A percentile compares a stretch with the other conserved stretches of the same genome.
These are phyloP conservation scores for Rhizopogon parksii DNA, from an alignment of 1,284 basidiomycete species.

Conservation along the genomic window DNA sequence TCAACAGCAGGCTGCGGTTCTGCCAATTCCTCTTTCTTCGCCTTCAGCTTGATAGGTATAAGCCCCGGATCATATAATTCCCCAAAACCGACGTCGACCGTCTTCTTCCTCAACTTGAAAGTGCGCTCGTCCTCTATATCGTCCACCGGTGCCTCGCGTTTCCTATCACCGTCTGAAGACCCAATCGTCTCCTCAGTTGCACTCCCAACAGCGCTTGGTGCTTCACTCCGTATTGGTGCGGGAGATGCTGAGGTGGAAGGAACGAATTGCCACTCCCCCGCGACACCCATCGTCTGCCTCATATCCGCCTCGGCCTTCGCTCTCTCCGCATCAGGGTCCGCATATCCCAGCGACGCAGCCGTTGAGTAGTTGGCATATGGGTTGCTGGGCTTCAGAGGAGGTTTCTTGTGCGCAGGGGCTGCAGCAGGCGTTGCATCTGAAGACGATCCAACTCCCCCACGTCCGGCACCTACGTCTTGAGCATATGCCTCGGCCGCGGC, in stretches of 20 bases:
- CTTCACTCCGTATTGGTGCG: constrained; percentile 10
- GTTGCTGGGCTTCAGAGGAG: constrained; percentile 50
- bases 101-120: constrained; percentile 65
- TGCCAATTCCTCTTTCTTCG: constrained; percentile 34
- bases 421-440: constrained; percentile 33
- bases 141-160: constrained; percentile 33
- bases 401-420: constrained; percentile 35
- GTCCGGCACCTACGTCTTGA: constrained; percentile 63
- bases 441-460: constrained; percentile 38
- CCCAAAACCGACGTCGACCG: constrained; percentile 46
- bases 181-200: constrained; percentile 8
- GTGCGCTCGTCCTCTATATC: constrained; percentile 49
- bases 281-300: constrained; percentile 60
- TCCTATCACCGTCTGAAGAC: constrained; percentile 20
- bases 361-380: constrained; percentile 83
- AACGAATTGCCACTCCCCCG: constrained; percentile 79
- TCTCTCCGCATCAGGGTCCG: constrained; percentile 64
- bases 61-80: constrained; percentile 68
- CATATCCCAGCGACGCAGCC: constrained; percentile 74
- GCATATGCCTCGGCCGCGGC: constrained; percentile 72
- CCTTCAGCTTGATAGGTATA: constrained; percentile 56
- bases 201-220: constrained; percentile 34
- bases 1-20: constrained; percentile 4
- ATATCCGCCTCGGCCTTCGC: constrained; percentile 51
- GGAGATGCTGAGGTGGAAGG: constrained; percentile 23